phyloP scores from a whole-genome alignment of 768 basidiomycete genomes.

The Lactarius psammicola region DNA sequence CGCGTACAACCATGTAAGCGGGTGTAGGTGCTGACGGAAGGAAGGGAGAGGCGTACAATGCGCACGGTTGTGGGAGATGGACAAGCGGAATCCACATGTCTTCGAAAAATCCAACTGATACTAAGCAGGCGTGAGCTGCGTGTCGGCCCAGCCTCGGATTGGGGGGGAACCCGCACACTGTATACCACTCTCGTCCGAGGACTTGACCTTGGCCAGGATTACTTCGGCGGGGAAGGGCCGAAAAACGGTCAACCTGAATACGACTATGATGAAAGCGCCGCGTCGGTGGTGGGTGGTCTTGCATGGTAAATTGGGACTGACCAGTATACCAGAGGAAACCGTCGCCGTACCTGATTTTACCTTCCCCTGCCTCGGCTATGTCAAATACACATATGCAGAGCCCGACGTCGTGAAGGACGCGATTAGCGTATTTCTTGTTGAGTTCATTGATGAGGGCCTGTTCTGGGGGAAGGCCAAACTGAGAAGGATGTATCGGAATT shows the following conservation, averaged over 20 bases:
- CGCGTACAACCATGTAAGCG: not conserved
- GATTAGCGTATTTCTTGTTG: conserved; percentile 95
- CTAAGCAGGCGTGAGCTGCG: conserved; percentile 40
- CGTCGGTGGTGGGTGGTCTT: conserved; percentile 3
- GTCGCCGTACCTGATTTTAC: conserved; percentile 92
- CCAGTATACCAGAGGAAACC: conserved; percentile 95
- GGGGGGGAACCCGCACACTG: conserved; percentile 53
- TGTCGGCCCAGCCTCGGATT: not conserved
- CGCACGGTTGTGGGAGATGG: conserved; percentile 77
- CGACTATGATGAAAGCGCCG: conserved; percentile 47
- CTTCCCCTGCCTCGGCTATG: conserved; percentile 80
- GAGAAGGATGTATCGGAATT: conserved; percentile 81
- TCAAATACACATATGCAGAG: conserved; percentile 91
- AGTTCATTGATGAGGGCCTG: conserved; percentile 81
- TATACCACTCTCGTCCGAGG: conserved; percentile 81
- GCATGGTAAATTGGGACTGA: conserved; percentile 36
- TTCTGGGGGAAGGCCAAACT: conserved; percentile 75
- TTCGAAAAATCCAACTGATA: conserved; percentile 89
- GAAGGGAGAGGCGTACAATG: conserved; percentile 55
- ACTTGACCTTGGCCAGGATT: conserved; percentile 83
- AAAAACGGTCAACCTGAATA: conserved; percentile 88
- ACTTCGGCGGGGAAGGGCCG: conserved; percentile 90
- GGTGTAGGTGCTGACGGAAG: not conserved
- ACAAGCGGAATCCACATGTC: conserved; percentile 82
- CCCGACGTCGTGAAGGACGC: conserved; percentile 86